Evolutionary conservation across 2,329 filamentous ascomycete genomes (phyloP), one percentile per base, ranked within the genome.

Genomic region (Atkinsonella hypoxylon): DNA sequence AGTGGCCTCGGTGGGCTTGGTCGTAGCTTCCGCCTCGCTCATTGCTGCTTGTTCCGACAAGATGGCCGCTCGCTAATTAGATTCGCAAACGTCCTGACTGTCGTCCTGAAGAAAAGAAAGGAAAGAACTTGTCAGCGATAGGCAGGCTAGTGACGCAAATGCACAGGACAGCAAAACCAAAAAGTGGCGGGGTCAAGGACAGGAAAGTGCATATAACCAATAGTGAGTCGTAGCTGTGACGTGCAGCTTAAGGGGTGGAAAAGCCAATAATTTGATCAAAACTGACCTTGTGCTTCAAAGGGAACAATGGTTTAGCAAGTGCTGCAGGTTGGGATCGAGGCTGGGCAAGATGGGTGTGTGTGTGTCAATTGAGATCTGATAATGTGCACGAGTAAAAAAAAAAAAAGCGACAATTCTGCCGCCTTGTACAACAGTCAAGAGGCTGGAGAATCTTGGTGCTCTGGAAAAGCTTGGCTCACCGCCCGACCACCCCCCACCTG

Each of bases 11-110:
- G 56, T 50, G 47, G 59, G 57, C 31, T 59, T 54, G 15, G 52
- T 52, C 30, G 56, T 49, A 45, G 63, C 58, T 31, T 58, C 62
- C n/a, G 32, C 49, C 45, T 54, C 55, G 49, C 53, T 55, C 55
- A 56, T 56, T 13, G 47, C 45, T 20, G 32, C 20, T 13, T 18
- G 18, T 22, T 45, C 12, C 11, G 15, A 20, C 30, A 17, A 30
- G 20, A 18, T 15, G 13, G 40, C 20, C 17, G 47, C 31, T 12
- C 42, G 7, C 7, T 22, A 22, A 31, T 7, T 9, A 36, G 11
- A 12, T n/a, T 36, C 3, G 10, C n/a, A 42, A 9, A n/a, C 32
- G 0, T 9, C 10, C 6, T 8, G 2, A 11, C 4, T 48, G 6
- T 4, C 15, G 6, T 13, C n/a, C 17, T 43, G 13, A 11, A 26